These are phyloP conservation scores for Clonostachys byssicola DNA, from an alignment of 2,329 filamentous ascomycete species.

Conservation along the genomic window DNA sequence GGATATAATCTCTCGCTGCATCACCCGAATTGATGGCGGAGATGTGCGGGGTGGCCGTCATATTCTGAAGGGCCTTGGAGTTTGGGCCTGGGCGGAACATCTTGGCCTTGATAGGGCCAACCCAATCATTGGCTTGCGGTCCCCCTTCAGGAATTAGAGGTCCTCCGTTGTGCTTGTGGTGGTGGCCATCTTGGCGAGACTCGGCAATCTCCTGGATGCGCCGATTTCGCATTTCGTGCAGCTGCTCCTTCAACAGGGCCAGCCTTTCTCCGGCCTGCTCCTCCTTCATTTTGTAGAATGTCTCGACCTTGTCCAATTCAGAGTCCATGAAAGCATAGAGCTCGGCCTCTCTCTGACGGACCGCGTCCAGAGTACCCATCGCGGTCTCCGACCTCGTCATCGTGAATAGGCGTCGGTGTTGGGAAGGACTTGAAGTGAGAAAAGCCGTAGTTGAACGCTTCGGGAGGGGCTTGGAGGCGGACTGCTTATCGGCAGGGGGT, in stretches of 20 bases:
- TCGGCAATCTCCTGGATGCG: constrained; percentile 67
- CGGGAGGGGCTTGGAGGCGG: constrained; percentile 4
- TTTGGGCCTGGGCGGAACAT: constrained; percentile 56
- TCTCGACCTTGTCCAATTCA: constrained; percentile 87
- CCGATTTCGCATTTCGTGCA: constrained; percentile 89
- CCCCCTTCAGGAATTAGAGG: neutral
- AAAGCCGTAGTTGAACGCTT: constrained; percentile 4
- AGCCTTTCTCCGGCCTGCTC: constrained; percentile 75
- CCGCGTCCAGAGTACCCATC: constrained; percentile 47
- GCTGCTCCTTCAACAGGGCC: constrained; percentile 68
- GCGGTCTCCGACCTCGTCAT: constrained; percentile 34
- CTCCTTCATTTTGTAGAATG: constrained; percentile 86
- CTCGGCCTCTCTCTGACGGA: constrained; percentile 73
- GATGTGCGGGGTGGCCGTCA: constrained; percentile 46
- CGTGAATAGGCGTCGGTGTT: constrained; percentile 27
- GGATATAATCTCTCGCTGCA: constrained; percentile 42
- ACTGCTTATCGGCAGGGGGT: constrained; percentile 3
- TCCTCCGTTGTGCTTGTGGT: neutral
- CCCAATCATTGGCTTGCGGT: constrained; percentile 26
- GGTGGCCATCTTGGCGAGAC: neutral
- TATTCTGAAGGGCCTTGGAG: constrained; percentile 52
- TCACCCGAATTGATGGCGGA: constrained; percentile 18
- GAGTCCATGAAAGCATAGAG: constrained; percentile 83
- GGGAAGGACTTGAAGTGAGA: constrained; percentile 15
- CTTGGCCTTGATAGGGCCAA: constrained; percentile 49